Percentiles rank a stretch among this genome's conserved stretches.
phyloP scores from a whole-genome alignment of 163 green algal species.

The Chlorella variabilis region DNA sequence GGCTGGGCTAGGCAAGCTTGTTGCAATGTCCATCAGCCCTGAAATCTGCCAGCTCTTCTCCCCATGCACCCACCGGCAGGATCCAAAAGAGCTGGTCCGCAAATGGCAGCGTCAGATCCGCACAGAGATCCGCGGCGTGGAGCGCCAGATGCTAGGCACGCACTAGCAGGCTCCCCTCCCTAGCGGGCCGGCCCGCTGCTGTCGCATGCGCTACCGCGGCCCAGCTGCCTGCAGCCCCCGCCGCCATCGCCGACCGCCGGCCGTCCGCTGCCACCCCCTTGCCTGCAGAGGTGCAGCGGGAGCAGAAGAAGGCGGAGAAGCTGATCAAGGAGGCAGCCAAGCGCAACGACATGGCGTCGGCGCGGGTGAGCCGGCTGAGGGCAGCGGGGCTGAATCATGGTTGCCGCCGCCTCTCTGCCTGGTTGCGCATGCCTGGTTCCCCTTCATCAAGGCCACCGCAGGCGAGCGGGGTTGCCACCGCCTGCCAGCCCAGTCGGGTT shows the following conservation, averaged over 20 bases:
- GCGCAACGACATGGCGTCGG: conserved; percentile 74
- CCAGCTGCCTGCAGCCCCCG: too few species aligned
- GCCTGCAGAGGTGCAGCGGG: conserved; percentile 78
- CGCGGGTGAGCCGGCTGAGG: conserved; percentile 63
- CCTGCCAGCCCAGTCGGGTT: too few species aligned
- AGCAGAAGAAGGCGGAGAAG: conserved; percentile 86
- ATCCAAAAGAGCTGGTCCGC: conserved; percentile 88
- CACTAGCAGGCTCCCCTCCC: neutral
- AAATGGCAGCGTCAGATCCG: conserved; percentile 90
- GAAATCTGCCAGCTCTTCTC: too few species aligned
- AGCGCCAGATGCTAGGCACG: conserved; percentile 72
- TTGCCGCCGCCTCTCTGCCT: neutral
- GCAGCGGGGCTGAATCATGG: too few species aligned
- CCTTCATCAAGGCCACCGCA: too few species aligned
- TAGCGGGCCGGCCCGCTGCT: neutral
- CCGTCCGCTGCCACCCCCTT: neutral
- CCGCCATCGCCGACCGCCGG: too few species aligned
- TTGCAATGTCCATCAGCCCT: too few species aligned
- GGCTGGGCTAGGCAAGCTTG: too few species aligned
- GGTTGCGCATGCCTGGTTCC: neutral
- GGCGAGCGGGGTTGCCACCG: too few species aligned
- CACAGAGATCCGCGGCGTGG: conserved; percentile 73
- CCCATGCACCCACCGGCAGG: too few species aligned
- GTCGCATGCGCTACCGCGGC: too few species aligned
- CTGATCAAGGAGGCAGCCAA: conserved; percentile 84